These are phyloP conservation scores for Coprinellus micaceus DNA, from an alignment of 768 basidiomycete species.

Conservation along the genomic window DNA sequence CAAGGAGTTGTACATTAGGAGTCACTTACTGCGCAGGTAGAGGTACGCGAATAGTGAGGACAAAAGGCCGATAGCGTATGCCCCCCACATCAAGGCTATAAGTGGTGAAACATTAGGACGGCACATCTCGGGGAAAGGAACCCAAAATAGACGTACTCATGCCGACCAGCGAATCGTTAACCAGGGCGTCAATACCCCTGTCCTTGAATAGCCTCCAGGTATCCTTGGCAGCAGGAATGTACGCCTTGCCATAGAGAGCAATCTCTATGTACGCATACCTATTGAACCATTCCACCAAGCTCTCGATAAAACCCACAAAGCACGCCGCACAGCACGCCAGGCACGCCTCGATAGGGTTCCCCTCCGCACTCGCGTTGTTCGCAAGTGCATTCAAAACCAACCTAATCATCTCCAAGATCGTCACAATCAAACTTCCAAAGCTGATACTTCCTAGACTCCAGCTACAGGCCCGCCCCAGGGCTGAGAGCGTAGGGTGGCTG, in stretches of 20 bases:
- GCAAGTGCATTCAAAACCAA: slow-evolving; percentile 56
- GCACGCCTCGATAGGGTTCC: slow-evolving; percentile 66
- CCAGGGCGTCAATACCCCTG: slow-evolving; percentile 73
- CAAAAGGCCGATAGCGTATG: slow-evolving; percentile 69
- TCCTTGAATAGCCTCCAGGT: slow-evolving; percentile 78
- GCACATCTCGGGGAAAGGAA: neutral
- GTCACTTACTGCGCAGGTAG: slow-evolving; percentile 69
- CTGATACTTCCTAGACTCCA: slow-evolving; percentile 81
- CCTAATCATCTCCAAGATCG: slow-evolving; percentile 66
- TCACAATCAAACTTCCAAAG: slow-evolving; percentile 81
- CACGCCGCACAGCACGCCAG: slow-evolving; percentile 78
- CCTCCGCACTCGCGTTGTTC: slow-evolving; percentile 58
- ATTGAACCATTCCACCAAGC: slow-evolving; percentile 76
- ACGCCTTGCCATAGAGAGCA: slow-evolving; percentile 82
- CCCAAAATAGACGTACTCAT: slow-evolving; percentile 54
- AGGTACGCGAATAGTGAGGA: slow-evolving; percentile 75
- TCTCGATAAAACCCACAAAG: slow-evolving; percentile 69
- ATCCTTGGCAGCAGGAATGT: slow-evolving; percentile 76
- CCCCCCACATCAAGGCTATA: slow-evolving; percentile 74
- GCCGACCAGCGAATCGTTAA: slow-evolving; percentile 80
- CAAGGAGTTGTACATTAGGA: too few species aligned
- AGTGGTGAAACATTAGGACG: neutral
- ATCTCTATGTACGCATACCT: slow-evolving; percentile 85
- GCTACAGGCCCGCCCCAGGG: slow-evolving; percentile 73
- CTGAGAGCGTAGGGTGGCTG: slow-evolving; percentile 62